These are phyloP conservation scores for Boechera stricta DNA, from an alignment of 345 rosid species.

Conservation along the genomic window DNA sequence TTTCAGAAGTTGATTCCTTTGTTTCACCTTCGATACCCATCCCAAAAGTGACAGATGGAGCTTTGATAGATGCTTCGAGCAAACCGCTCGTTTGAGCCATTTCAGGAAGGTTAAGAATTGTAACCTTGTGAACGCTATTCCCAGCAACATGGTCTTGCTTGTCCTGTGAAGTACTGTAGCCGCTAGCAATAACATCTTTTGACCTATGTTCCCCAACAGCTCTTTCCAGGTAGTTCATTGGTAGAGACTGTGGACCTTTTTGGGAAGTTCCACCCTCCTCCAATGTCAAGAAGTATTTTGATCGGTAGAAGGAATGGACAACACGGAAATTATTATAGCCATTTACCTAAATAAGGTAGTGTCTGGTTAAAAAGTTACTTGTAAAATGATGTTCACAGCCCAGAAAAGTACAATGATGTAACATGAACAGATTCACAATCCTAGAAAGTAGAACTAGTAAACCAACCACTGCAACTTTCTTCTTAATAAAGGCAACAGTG, in stretches of 20 bases:
- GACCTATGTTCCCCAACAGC: conserved; percentile 46
- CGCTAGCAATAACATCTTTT: conserved; percentile 39
- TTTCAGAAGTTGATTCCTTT: conserved; percentile 42
- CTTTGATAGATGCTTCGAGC: conserved; percentile 44
- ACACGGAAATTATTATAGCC: conserved; percentile 67
- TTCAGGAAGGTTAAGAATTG: conserved; percentile 90
- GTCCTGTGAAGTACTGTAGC: conserved; percentile 42
- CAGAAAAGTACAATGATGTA: conserved; percentile 6
- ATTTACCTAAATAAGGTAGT: conserved; percentile 61
- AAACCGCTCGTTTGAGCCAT: conserved; percentile 49
- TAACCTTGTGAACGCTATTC: conserved; percentile 70
- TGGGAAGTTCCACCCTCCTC: conserved; percentile 36
- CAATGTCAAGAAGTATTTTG: conserved; percentile 77
- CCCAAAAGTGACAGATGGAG: conserved; percentile 36
- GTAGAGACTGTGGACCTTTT: conserved; percentile 48
- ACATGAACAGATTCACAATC: not conserved
- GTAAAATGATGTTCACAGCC: not conserved
- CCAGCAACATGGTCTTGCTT: conserved; percentile 32
- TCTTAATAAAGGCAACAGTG: conserved; percentile 4
- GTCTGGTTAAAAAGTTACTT: conserved; percentile 11
- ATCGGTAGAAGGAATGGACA: conserved; percentile 78
- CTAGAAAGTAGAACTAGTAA: conserved; percentile 15
- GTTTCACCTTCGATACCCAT: conserved; percentile 16
- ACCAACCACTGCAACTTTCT: conserved; percentile 5
- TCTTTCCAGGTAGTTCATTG: conserved; percentile 46